Conservation (phyloP, 345 rosid genomes). For the Kernera saxatilis region DNA sequence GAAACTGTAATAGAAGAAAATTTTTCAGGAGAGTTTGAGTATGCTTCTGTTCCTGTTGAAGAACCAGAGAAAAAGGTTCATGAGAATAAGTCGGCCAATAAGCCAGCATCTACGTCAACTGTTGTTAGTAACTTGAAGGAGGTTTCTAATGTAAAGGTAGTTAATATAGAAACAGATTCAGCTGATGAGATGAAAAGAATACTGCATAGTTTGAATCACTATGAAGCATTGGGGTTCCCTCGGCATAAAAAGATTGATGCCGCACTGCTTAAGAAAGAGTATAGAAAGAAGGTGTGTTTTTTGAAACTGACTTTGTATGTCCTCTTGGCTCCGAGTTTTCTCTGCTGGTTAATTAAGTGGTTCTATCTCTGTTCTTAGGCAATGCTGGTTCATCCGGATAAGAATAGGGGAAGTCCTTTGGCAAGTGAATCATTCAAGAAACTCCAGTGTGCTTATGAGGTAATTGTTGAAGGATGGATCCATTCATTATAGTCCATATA, state of each 20-base stretch:
- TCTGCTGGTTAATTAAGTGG: not conserved
- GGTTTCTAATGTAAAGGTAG: constrained; percentile 38
- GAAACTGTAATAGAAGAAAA: constrained; percentile 55
- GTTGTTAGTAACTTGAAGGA: constrained; percentile 47
- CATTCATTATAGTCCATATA: not conserved
- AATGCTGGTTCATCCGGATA: constrained; percentile 99
- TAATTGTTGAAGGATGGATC: constrained; percentile 7
- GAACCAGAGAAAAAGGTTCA: constrained; percentile 43
- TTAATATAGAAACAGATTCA: constrained; percentile 51
- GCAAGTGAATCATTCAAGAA: constrained; percentile 99
- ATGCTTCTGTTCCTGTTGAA: constrained; percentile 46
- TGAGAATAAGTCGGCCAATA: constrained; percentile 48
- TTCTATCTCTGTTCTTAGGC: constrained; percentile 45
- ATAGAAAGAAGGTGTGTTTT: constrained; percentile 54
- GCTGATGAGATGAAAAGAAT: constrained; percentile 86
- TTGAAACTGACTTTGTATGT: not conserved
- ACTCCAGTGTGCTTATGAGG: constrained; percentile 97
- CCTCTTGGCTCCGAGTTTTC: not conserved
- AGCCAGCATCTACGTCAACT: constrained; percentile 40
- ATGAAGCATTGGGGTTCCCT: constrained; percentile 75
- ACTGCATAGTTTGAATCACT: constrained; percentile 65
- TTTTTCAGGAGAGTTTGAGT: constrained; percentile 51
- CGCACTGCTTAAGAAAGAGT: constrained; percentile 66
- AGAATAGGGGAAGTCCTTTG: constrained; percentile 83
- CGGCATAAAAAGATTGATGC: constrained; percentile 64